Conservation (phyloP, 352 stramenopile species). For the Phytopythium kandeliae region DNA sequence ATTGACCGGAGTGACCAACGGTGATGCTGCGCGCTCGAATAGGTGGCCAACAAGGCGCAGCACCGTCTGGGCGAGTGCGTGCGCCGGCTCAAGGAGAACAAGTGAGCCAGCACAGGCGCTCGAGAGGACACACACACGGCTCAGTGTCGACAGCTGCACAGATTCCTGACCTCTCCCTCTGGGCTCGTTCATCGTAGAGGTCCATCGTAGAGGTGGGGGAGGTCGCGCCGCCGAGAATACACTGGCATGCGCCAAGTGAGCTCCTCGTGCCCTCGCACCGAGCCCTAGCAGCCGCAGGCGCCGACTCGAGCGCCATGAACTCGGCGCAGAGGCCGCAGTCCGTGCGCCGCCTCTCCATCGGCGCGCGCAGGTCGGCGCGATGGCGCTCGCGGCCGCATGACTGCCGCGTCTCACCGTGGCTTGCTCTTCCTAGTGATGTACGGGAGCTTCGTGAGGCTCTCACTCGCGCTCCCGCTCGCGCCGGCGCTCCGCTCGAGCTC, state of each 20-base stretch:
- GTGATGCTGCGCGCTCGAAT: no score
- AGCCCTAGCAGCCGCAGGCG: not conserved
- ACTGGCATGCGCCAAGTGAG: conserved; percentile 1
- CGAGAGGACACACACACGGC: not conserved
- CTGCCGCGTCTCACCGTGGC: not conserved
- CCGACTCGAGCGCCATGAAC: not conserved
- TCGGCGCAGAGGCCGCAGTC: no score
- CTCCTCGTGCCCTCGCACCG: not conserved
- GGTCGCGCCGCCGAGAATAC: conserved; percentile 2
- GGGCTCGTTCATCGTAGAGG: no score
- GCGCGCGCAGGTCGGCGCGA: not conserved
- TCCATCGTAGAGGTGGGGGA: conserved; percentile 7
- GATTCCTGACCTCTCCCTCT: not conserved
- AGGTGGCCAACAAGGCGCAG: conserved; percentile 88
- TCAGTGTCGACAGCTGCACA: conserved; percentile 1
- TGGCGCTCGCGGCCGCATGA: not conserved
- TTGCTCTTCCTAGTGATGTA: conserved; percentile 38
- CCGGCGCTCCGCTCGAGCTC: not conserved
- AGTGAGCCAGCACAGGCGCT: conserved; percentile 21
- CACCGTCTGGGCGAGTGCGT: conserved; percentile 87
- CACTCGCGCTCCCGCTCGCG: not conserved
- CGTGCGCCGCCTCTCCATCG: no score
- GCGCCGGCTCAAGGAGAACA: conserved; percentile 79
- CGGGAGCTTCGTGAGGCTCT: conserved; percentile 26
- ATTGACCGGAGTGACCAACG: not conserved